phyloP scores from a whole-genome alignment of 306 rosid genomes.

The Citrullus colocynthis region DNA sequence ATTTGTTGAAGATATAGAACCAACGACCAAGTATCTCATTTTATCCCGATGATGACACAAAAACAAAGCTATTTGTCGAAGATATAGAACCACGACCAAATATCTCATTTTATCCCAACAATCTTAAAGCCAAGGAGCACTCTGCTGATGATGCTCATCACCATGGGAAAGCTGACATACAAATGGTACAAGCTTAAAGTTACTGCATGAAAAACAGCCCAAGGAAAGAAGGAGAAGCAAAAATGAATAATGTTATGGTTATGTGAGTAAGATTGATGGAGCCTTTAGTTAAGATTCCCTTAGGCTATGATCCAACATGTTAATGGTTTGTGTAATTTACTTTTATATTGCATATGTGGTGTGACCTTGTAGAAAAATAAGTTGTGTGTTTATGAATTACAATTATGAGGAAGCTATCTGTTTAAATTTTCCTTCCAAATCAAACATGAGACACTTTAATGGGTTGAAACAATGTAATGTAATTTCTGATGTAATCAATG shows the following conservation, averaged over 20 bases:
- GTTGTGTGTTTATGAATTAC: neutral
- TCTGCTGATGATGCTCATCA: neutral
- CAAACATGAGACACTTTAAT: too few relatives aligned
- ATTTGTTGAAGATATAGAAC: neutral
- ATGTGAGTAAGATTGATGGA: too few relatives aligned
- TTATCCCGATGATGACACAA: neutral
- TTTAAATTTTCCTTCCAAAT: too few relatives aligned
- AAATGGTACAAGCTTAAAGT: neutral
- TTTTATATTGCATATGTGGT: too few relatives aligned
- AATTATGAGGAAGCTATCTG: neutral
- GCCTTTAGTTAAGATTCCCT: neutral
- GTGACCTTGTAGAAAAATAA: neutral
- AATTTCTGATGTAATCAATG: too few relatives aligned
- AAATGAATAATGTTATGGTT: too few relatives aligned
- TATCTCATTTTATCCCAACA: too few relatives aligned
- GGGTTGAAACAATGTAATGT: too few relatives aligned
- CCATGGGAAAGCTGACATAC: neutral
- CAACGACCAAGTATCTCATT: neutral
- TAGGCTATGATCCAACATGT: neutral
- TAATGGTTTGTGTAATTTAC: neutral
- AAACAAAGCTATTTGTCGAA: too few relatives aligned
- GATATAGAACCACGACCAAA: neutral
- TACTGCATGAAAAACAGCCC: neutral
- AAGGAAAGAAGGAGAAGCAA: neutral
- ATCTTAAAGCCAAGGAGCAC: neutral